phyloP scores from a whole-genome alignment of 345 rosid species.

The Citrus mangshanensis region DNA sequence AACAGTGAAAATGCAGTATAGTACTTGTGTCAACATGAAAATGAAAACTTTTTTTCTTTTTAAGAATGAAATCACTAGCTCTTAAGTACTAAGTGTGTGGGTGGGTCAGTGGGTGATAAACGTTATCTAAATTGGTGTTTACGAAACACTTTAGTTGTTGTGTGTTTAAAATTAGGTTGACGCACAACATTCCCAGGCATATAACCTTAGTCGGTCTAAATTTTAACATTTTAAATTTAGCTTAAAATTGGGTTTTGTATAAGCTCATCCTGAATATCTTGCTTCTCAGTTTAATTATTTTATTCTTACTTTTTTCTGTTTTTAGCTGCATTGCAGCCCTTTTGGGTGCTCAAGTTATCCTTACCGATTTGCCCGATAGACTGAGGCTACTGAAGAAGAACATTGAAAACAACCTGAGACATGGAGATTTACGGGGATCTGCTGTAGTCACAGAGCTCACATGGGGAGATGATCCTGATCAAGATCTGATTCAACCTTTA shows the following conservation, averaged over 20 bases:
- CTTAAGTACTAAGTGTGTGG: not conserved
- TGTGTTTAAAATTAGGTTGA: not conserved
- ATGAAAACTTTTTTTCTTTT: not conserved
- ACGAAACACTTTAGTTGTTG: not conserved
- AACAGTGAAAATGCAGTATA: not conserved
- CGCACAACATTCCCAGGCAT: not conserved
- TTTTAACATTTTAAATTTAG: not conserved
- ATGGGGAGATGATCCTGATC: slow-evolving; percentile 76
- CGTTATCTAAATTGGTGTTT: not conserved
- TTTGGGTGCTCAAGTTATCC: slow-evolving; percentile 72
- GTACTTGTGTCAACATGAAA: not conserved
- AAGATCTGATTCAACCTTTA: slow-evolving; percentile 54
- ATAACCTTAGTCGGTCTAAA: not conserved
- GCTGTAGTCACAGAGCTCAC: slow-evolving; percentile 63
- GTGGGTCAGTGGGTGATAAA: not conserved
- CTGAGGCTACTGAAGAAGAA: slow-evolving; percentile 76
- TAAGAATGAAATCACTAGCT: not conserved
- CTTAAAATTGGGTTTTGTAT: not conserved
- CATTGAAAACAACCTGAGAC: slow-evolving; percentile 49
- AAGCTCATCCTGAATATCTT: not conserved
- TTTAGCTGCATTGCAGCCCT: slow-evolving; percentile 83
- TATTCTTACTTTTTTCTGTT: slow-evolving; percentile 12
- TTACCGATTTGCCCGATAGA: slow-evolving; percentile 92
- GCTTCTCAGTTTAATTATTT: slow-evolving; percentile 7
- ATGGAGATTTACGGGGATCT: slow-evolving; percentile 51